A percentile compares a stretch with the other conserved stretches of the same genome.
Evolutionary conservation across 192 early-diverging fungal genomes (phyloP).

Genomic region (Gamsiella multidivaricata): DNA sequence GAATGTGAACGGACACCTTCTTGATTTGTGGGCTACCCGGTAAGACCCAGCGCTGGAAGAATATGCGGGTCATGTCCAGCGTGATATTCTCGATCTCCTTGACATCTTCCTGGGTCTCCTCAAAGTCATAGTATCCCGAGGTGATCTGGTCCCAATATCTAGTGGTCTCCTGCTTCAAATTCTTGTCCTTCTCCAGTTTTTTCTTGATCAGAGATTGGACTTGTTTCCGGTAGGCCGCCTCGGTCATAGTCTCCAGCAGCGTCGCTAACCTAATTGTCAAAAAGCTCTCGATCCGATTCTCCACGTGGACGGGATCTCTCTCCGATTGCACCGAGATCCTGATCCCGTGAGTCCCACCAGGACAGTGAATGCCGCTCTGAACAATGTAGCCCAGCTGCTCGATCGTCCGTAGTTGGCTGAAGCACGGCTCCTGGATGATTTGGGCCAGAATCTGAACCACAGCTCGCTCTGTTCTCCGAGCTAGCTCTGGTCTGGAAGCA

Average conservation of each 20-base stretch:
- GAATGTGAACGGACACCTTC: slow-evolving; percentile 57
- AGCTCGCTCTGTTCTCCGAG: slow-evolving; percentile 62
- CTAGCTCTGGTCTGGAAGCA: slow-evolving; percentile 62
- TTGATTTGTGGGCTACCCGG: neutral
- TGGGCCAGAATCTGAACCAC: slow-evolving; percentile 69
- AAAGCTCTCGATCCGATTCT: slow-evolving; percentile 78
- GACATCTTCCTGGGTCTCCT: slow-evolving; percentile 43
- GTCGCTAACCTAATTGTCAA: slow-evolving; percentile 50
- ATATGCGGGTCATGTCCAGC: slow-evolving; percentile 30
- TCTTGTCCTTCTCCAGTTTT: slow-evolving; percentile 80
- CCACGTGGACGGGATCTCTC: slow-evolving; percentile 78
- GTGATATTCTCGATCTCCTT: slow-evolving; percentile 13
- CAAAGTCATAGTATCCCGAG: slow-evolving; percentile 82
- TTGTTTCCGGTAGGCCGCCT: slow-evolving; percentile 73
- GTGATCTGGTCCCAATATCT: slow-evolving; percentile 76
- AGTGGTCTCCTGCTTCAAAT: slow-evolving; percentile 75
- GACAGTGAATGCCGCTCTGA: slow-evolving; percentile 60
- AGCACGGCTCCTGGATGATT: slow-evolving; percentile 86
- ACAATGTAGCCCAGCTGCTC: slow-evolving; percentile 82
- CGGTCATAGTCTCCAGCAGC: slow-evolving; percentile 67
- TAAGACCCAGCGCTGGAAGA: slow-evolving; percentile 14
- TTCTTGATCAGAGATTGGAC: slow-evolving; percentile 70
- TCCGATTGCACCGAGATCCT: slow-evolving; percentile 88
- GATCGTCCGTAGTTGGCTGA: slow-evolving; percentile 90
- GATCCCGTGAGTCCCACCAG: slow-evolving; percentile 70